Conservation (phyloP, 257 asterid genomes). For the Leptodermis oblonga region DNA sequence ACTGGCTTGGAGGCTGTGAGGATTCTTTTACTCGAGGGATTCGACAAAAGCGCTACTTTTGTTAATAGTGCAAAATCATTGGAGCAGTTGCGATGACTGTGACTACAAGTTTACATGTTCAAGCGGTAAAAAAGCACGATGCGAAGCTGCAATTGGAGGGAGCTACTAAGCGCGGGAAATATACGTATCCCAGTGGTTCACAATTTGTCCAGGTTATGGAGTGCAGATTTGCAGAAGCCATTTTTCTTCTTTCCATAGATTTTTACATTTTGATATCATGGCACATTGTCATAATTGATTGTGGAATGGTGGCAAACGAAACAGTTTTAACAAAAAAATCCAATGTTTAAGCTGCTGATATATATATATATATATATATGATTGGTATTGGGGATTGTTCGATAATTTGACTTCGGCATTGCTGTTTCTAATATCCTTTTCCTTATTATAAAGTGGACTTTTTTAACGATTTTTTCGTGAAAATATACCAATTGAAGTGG, state of each 20-base stretch:
- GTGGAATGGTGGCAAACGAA: background rate
- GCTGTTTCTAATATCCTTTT: too few relatives aligned
- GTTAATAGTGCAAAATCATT: conserved; percentile 57
- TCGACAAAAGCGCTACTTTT: conserved; percentile 75
- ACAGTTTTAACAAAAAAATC: too few relatives aligned
- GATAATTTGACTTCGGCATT: too few relatives aligned
- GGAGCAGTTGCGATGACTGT: conserved; percentile 29
- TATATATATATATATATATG: too few relatives aligned
- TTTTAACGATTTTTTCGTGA: too few relatives aligned
- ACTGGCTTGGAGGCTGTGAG: conserved; percentile 79
- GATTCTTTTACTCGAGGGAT: conserved; percentile 59
- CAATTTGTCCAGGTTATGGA: background rate
- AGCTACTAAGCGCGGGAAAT: background rate
- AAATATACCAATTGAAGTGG: too few relatives aligned
- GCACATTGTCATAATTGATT: background rate
- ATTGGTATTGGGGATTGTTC: too few relatives aligned
- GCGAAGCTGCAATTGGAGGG: background rate
- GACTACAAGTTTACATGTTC: background rate
- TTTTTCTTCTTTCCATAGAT: background rate
- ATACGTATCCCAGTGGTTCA: background rate
- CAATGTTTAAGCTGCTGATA: too few relatives aligned
- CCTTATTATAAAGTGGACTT: too few relatives aligned
- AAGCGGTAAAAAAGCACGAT: background rate
- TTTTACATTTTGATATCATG: background rate
- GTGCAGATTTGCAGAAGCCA: background rate